These are phyloP conservation scores for Xylariaceae sp. DNA, from an alignment of 2,329 filamentous ascomycete species.

Conservation along the genomic window DNA sequence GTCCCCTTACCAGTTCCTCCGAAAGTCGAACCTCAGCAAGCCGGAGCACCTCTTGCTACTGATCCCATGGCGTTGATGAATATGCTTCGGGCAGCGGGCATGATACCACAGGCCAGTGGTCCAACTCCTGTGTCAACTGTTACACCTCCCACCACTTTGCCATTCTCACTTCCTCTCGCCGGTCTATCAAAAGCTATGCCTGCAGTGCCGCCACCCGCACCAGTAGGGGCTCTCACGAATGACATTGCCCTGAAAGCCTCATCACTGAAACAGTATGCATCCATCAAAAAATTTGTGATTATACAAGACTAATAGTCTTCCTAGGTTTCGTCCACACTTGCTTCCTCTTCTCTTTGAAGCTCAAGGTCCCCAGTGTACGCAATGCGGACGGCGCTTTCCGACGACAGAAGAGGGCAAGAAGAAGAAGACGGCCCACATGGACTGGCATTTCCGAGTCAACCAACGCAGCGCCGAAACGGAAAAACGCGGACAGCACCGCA, in stretches of 20 bases:
- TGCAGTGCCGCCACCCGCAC: slow-evolving; percentile 29
- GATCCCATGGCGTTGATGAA: slow-evolving; percentile 61
- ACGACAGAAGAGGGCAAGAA: slow-evolving; percentile 72
- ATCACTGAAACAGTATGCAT: slow-evolving; percentile 68
- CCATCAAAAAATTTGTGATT: slow-evolving; percentile 7
- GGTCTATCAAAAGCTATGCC: slow-evolving; percentile 22
- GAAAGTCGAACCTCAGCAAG: slow-evolving; percentile 38
- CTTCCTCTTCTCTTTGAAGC: slow-evolving; percentile 73
- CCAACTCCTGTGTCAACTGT: slow-evolving; percentile 36
- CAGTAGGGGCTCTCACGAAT: slow-evolving; percentile 35
- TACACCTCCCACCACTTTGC: slow-evolving; percentile 30
- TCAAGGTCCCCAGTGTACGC: slow-evolving; percentile 81
- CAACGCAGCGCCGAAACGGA: slow-evolving; percentile 82
- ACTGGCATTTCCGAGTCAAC: slow-evolving; percentile 97
- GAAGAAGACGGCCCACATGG: slow-evolving; percentile 87
- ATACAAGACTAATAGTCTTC: slow-evolving; percentile 17
- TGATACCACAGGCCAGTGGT: slow-evolving; percentile 46
- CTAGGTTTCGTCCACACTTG: slow-evolving; percentile 69
- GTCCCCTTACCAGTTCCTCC: slow-evolving; percentile 46
- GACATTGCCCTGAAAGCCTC: slow-evolving; percentile 60
- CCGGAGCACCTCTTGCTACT: slow-evolving; percentile 32
- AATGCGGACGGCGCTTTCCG: slow-evolving; percentile 84
- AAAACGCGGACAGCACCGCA: slow-evolving; percentile 82
- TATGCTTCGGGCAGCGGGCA: slow-evolving; percentile 63
- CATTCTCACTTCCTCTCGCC: slow-evolving; percentile 38